These are phyloP conservation scores for Tetrapisispora arboricola DNA, from an alignment of 805 yeast genomes.

Conservation along the genomic window DNA sequence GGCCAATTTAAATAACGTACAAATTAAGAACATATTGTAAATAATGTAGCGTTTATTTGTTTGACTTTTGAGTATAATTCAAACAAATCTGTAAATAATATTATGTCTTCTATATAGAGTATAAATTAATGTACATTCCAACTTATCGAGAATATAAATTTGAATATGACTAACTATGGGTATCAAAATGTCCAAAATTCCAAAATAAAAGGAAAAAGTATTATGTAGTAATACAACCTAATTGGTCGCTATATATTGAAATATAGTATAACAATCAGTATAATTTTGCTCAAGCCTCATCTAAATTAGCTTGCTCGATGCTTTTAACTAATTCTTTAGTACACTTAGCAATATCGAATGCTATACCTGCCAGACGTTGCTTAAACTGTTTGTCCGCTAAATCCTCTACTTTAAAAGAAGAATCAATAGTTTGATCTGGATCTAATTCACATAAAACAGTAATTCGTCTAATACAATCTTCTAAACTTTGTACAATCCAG, in stretches of 20 bases:
- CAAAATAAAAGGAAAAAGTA: not conserved
- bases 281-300: slow-evolving; percentile 37
- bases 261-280: not conserved
- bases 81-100: slow-evolving; percentile 2
- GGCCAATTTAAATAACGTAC: not conserved
- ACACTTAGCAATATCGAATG: slow-evolving; percentile 92
- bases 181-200: slow-evolving; percentile 1
- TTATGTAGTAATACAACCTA: slow-evolving; percentile 1
- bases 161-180: not conserved
- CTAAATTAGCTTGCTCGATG: slow-evolving; percentile 86
- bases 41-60: not conserved
- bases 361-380: slow-evolving; percentile 90
- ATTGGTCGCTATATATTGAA: not conserved
- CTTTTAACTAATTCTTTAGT: slow-evolving; percentile 93
- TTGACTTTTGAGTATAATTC: not conserved
- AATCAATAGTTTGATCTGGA: slow-evolving; percentile 23
- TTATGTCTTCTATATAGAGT: slow-evolving; percentile 1
- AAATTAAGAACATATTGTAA: not conserved
- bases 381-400: slow-evolving; percentile 83
- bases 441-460: slow-evolving; percentile 46
- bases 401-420: slow-evolving; percentile 39
- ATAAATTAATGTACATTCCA: not conserved
- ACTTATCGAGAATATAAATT: not conserved
- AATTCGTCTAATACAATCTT: slow-evolving; percentile 82
- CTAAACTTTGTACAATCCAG: slow-evolving; percentile 80